Evolutionary conservation across 139 green algal genomes (phyloP).

Genomic region (Diplosphaera chodatii): DNA sequence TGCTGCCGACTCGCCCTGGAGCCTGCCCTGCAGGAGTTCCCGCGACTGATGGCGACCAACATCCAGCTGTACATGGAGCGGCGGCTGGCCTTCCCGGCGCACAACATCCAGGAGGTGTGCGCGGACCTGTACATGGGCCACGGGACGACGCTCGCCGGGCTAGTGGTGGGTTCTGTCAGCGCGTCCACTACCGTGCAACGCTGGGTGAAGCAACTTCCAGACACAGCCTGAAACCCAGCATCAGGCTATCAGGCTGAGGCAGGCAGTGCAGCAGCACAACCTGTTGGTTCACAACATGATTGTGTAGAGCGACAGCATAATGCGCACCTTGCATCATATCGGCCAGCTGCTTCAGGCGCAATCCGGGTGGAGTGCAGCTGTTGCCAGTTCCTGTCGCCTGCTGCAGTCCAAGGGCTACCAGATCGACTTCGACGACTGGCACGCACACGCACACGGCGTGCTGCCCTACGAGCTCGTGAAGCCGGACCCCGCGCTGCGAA

Average conservation of each 20-base stretch:
- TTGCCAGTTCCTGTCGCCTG: no score
- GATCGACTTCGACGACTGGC: constrained; percentile 71
- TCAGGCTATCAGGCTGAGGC: no score
- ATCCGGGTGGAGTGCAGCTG: no score
- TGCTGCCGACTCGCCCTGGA: no score
- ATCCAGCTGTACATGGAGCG: not conserved
- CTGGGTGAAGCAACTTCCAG: no score
- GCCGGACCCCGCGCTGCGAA: constrained; percentile 25
- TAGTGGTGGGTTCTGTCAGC: constrained; percentile 45
- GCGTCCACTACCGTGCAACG: no score
- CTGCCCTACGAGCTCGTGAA: constrained; percentile 61
- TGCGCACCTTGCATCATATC: no score
- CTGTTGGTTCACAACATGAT: no score
- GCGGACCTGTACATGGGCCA: constrained; percentile 8
- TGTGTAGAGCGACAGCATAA: no score
- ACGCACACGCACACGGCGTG: constrained; percentile 52
- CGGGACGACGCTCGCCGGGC: constrained; percentile 64
- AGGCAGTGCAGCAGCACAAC: no score
- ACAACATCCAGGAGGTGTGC: not conserved
- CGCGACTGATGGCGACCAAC: constrained; percentile 3
- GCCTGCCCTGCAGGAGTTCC: not conserved
- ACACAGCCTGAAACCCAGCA: no score
- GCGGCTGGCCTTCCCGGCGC: not conserved
- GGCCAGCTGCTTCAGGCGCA: no score
- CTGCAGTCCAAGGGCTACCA: constrained; percentile 43